These are phyloP conservation scores for Botrytis galanthina DNA, from an alignment of 2,329 filamentous ascomycete genomes.

Conservation along the genomic window DNA sequence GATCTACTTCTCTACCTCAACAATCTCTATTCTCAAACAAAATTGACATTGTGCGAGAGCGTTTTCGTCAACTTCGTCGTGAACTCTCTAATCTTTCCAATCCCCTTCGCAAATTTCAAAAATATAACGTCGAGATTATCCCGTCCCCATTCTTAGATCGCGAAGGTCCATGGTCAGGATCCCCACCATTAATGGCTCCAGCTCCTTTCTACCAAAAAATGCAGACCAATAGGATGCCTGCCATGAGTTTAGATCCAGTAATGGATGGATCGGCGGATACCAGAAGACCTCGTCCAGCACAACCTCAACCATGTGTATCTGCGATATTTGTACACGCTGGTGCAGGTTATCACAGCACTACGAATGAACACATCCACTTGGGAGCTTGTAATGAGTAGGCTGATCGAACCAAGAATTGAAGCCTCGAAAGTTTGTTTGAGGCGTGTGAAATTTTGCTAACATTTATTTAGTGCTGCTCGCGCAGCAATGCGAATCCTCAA, in stretches of 20 bases:
- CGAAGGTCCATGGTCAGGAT: conserved; percentile 20
- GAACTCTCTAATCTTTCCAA: conserved; percentile 23
- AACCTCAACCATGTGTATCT: conserved; percentile 44
- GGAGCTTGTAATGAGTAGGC: conserved; percentile 84
- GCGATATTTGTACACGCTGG: conserved; percentile 96
- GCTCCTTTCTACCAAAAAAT: conserved; percentile 8
- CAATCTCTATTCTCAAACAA: conserved; percentile 22
- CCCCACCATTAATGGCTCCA: background rate
- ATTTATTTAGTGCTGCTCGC: conserved; percentile 65
- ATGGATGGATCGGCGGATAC: conserved; percentile 37
- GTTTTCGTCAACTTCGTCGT: conserved; percentile 28
- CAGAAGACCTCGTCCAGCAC: conserved; percentile 19
- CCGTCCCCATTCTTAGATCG: conserved; percentile 24
- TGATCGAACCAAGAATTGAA: background rate
- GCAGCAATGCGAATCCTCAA: conserved; percentile 79
- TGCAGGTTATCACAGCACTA: conserved; percentile 85
- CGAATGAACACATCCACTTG: conserved; percentile 83
- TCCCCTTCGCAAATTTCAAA: conserved; percentile 25
- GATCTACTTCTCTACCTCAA: conserved; percentile 21
- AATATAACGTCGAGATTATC: conserved; percentile 20
- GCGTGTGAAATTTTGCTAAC: conserved; percentile 27
- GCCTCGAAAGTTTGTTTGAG: background rate
- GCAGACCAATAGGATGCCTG: background rate
- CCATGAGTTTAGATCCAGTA: conserved; percentile 17
- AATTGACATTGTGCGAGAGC: conserved; percentile 23